phyloP scores from a whole-genome alignment of 2,329 filamentous ascomycete genomes.

The Xylaria sp. region DNA sequence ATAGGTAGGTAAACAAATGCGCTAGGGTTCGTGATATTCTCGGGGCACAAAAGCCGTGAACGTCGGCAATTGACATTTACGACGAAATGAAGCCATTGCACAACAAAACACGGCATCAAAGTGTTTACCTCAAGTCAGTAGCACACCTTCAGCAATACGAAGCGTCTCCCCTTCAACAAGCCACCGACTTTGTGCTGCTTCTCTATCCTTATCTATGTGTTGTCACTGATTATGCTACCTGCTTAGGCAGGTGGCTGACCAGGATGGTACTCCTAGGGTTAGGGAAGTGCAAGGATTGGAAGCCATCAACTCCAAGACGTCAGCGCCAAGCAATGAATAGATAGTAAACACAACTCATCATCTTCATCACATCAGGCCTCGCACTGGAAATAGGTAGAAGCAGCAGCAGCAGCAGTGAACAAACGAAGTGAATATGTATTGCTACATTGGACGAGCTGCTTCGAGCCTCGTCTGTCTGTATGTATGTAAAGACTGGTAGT shows the following conservation, averaged over 20 bases:
- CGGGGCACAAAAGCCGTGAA: not conserved
- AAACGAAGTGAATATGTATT: slow-evolving; percentile 22
- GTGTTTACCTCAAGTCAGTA: too few relatives aligned
- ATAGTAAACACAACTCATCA: not conserved
- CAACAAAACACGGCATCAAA: not conserved
- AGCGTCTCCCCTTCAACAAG: too few relatives aligned
- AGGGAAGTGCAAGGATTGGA: too few relatives aligned
- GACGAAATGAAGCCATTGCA: not conserved
- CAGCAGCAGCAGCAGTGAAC: slow-evolving; percentile 16
- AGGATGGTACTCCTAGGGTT: too few relatives aligned
- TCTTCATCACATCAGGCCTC: slow-evolving; percentile 9
- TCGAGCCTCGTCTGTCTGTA: slow-evolving; percentile 7
- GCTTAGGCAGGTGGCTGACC: too few relatives aligned
- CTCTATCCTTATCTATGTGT: too few relatives aligned
- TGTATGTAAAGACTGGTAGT: slow-evolving; percentile 22
- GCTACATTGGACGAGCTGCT: not conserved
- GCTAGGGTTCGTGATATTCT: not conserved
- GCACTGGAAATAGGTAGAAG: slow-evolving; percentile 7
- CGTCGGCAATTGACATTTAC: not conserved
- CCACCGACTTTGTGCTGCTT: too few relatives aligned
- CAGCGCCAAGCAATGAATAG: too few relatives aligned
- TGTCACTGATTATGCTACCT: too few relatives aligned
- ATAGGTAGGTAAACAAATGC: too few relatives aligned
- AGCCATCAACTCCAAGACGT: too few relatives aligned
- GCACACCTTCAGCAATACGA: too few relatives aligned